A percentile compares a stretch with the other conserved stretches of the same genome.
Evolutionary conservation across 345 rosid genomes (phyloP).

Genomic region (Melaleuca alternifolia): DNA sequence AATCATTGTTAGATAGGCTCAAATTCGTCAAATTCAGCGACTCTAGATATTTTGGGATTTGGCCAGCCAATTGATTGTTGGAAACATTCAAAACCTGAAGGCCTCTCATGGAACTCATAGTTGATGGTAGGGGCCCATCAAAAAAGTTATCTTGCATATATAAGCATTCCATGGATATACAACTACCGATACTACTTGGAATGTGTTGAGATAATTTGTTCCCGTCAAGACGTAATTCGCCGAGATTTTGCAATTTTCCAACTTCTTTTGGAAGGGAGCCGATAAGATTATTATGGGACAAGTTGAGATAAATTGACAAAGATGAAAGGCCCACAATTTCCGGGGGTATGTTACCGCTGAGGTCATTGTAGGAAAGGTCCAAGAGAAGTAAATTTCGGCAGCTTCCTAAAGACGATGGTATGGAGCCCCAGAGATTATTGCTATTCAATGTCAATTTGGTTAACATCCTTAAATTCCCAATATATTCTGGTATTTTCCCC

Average conservation of each 20-base stretch:
- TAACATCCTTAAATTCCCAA: neutral
- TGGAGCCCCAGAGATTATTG: too few species aligned
- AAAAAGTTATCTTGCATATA: neutral
- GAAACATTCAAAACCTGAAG: neutral
- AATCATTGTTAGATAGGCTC: neutral
- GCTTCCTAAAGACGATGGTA: too few species aligned
- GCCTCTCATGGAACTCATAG: neutral
- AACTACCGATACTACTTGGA: neutral
- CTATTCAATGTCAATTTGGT: neutral
- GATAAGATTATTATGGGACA: neutral
- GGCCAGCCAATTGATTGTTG: neutral
- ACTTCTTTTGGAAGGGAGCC: neutral
- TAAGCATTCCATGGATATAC: neutral
- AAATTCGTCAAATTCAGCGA: neutral
- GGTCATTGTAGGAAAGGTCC: too few species aligned
- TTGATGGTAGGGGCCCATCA: neutral
- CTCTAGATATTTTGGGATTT: neutral
- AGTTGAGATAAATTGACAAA: too few species aligned
- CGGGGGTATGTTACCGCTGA: too few species aligned
- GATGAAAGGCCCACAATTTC: too few species aligned
- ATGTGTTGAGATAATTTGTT: neutral
- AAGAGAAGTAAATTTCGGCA: too few species aligned
- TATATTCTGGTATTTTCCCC: slow-evolving; percentile 4
- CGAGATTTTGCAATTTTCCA: neutral
- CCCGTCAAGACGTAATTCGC: neutral